A percentile compares a stretch with the other conserved stretches of the same genome.
Evolutionary conservation across 1,284 basidiomycete genomes (phyloP).

Genomic region (Naganishia sp.): DNA sequence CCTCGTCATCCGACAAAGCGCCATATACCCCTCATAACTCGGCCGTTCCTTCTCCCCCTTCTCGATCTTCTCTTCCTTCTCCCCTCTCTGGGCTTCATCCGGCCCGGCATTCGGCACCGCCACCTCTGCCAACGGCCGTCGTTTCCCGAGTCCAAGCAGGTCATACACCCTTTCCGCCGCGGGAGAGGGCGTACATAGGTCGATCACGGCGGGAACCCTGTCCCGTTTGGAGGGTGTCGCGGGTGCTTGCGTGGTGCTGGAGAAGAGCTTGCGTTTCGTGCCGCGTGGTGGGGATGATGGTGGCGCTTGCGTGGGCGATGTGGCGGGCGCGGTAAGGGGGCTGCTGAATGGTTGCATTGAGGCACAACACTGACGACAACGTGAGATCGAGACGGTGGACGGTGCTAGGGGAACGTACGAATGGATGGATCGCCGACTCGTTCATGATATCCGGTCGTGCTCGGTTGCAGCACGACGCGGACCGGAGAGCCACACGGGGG

Average conservation of each 20-base stretch:
- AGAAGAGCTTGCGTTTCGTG: conserved; percentile 1
- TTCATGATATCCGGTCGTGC: too few species aligned
- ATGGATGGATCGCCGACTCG: too few species aligned
- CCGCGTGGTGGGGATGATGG: not conserved
- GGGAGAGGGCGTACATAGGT: conserved; percentile 17
- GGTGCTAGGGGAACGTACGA: too few species aligned
- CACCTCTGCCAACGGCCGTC: not conserved
- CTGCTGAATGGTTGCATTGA: conserved; percentile 1
- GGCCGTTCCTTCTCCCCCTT: too few species aligned
- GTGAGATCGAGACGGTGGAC: too few species aligned
- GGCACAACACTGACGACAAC: not conserved
- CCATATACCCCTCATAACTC: conserved; percentile 14
- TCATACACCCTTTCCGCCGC: not conserved
- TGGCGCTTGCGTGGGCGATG: not conserved
- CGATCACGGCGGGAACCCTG: not conserved
- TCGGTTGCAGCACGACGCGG: too few species aligned
- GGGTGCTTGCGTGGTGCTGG: not conserved
- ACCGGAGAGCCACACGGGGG: too few species aligned
- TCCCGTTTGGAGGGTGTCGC: not conserved
- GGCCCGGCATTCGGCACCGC: not conserved
- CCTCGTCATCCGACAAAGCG: conserved; percentile 18
- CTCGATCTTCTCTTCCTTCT: not conserved
- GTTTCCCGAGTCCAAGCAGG: not conserved
- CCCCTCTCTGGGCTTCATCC: not conserved
- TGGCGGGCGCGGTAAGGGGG: conserved; percentile 2